phyloP scores from a whole-genome alignment of 2,329 filamentous ascomycete species.

The Aspergillus sp. region DNA sequence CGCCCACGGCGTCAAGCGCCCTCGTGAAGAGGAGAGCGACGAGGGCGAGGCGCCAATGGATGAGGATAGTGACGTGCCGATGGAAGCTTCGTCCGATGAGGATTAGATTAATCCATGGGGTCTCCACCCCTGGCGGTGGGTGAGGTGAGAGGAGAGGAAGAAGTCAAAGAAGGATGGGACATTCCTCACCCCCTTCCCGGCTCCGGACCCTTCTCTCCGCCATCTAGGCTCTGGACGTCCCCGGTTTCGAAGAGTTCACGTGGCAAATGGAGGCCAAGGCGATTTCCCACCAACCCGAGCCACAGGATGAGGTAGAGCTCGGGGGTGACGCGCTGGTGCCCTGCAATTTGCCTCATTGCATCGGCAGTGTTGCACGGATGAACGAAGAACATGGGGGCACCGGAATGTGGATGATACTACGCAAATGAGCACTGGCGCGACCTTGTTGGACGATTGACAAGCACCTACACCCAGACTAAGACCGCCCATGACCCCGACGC shows the following conservation, averaged over 20 bases:
- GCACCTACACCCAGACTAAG: conserved; percentile 72
- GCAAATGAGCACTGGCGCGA: conserved; percentile 34
- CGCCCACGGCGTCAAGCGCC: conserved; percentile 64
- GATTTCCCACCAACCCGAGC: conserved; percentile 81
- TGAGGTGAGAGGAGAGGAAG: conserved; percentile 7
- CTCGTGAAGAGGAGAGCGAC: conserved; percentile 62
- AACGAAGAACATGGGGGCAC: conserved; percentile 78
- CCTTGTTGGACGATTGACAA: conserved; percentile 17
- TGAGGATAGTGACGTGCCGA: conserved; percentile 67
- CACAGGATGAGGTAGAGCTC: conserved; percentile 79
- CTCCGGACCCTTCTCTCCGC: conserved; percentile 15
- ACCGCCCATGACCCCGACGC: conserved; percentile 64
- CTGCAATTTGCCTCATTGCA: conserved; percentile 66
- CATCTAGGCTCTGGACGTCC: conserved; percentile 18
- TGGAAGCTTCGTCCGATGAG: conserved; percentile 71
- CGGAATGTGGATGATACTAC: conserved; percentile 80
- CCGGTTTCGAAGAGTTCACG: conserved; percentile 54
- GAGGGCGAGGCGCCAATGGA: conserved; percentile 57
- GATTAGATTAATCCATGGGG: conserved; percentile 48
- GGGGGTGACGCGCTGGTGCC: conserved; percentile 35
- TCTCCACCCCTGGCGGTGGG: not conserved
- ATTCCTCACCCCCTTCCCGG: conserved; percentile 11
- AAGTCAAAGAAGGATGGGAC: conserved; percentile 14
- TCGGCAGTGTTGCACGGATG: conserved; percentile 89
- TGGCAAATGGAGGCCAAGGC: conserved; percentile 75